A percentile compares a stretch with the other conserved stretches of the same genome.
These are phyloP conservation scores for Cryphonectria carpinicola DNA, from an alignment of 2,329 filamentous ascomycete genomes.

Conservation along the genomic window DNA sequence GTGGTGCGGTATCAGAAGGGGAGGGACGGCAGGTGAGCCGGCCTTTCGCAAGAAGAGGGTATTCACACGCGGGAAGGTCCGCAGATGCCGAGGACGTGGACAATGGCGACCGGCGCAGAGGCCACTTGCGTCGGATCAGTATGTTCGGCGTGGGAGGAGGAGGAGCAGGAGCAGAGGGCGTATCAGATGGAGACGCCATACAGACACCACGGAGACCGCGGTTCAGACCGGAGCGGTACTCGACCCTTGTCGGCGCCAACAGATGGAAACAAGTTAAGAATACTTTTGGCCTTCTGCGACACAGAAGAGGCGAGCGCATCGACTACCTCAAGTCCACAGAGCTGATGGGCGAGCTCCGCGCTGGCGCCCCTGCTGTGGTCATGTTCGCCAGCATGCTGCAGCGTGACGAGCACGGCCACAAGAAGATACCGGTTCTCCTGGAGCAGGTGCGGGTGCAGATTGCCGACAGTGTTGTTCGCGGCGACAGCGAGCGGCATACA, in stretches of 20 bases:
- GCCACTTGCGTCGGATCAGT: constrained; percentile 68
- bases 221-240: constrained; percentile 68
- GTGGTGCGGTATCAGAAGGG: constrained; percentile 72
- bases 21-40: constrained; percentile 53
- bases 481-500: constrained; percentile 71
- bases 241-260: constrained; percentile 71
- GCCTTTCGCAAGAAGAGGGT: constrained; percentile 21
- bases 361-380: constrained; percentile 88
- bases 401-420: constrained; percentile 93
- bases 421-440: constrained; percentile 89
- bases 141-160: constrained; percentile 65
- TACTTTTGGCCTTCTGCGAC: constrained; percentile 77
- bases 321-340: constrained; percentile 96
- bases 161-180: constrained; percentile 51
- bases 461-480: constrained; percentile 73
- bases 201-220: constrained; percentile 57
- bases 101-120: constrained; percentile 39
- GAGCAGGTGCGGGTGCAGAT: constrained; percentile 93
- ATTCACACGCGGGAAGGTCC: constrained; percentile 23
- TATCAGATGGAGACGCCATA: constrained; percentile 65
- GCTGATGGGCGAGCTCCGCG: constrained; percentile 90
- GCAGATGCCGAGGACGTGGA: constrained; percentile 58
- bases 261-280: constrained; percentile 95
- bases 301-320: constrained; percentile 84
- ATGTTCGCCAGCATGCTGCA: constrained; percentile 98